Evolutionary conservation across 345 rosid species (phyloP), one percentile per base, ranked within the genome.

Genomic region (Gossypium herbaceum): DNA sequence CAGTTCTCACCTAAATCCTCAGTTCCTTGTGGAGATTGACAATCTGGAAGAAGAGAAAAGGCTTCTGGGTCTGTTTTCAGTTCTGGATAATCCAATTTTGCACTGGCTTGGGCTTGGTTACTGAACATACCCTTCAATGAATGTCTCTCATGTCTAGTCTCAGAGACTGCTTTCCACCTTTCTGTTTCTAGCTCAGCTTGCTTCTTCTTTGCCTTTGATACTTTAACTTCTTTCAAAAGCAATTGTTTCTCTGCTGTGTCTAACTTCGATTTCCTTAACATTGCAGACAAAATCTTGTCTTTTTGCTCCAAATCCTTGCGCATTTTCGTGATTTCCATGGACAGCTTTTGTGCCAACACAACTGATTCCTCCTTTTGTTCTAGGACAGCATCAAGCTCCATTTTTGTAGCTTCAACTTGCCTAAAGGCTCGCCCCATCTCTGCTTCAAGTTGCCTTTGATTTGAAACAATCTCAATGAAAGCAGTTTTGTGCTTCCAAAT

Each of bases 381-480:
- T 15, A 79, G 19, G 50, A 78, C 81, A n/a, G 77, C 70, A 63
- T 74, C 85, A 59, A 91, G 85, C 76, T 95, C 97, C 74, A 77
- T 66, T 73, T 82, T 90, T 61, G 81, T 83, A 73, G 87, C 86
- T 73, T 92, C 96, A 16, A 85, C 84, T 78, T 90, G 92, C 84
- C 87, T 86, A 50, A 83, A 80, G 66, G 92, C 86, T 75, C 99
- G 88, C 56, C 88, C 86, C 84, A 91, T 71, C 81, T 91, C 98
- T 24, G 99, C 98, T 72, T 95, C 96, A 44, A 92, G 87, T 67
- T 90, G 98, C 74, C 99, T 69, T 79, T 95, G 99, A 80, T 85
- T 91, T 2, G 99, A 95, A 57, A 91, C 97, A 47, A 95, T 86
- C 89, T 95, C 99, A 57, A 95, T 86, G 62, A 95, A 92, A 70